A percentile compares a stretch with the other conserved stretches of the same genome.
Conservation (phyloP, 2,329 filamentous ascomycete species). For the Emergomyces orientalis region DNA sequence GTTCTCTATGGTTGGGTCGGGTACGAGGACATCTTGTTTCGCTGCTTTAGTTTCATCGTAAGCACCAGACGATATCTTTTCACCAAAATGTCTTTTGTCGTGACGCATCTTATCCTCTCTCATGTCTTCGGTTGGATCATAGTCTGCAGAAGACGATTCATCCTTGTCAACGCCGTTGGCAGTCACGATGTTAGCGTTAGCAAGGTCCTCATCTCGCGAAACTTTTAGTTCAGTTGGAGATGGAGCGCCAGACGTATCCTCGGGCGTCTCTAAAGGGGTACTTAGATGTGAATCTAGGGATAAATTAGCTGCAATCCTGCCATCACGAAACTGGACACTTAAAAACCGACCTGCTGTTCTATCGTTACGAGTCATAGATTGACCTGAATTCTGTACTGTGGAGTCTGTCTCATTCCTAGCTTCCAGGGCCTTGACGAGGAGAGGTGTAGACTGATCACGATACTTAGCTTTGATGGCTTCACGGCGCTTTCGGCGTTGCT, state of each 20-base stretch:
- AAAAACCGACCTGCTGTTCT: conserved; percentile 34
- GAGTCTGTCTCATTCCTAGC: conserved; percentile 49
- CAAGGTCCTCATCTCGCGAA: conserved; percentile 57
- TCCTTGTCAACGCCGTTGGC: conserved; percentile 48
- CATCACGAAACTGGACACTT: background rate
- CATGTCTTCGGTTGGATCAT: conserved; percentile 84
- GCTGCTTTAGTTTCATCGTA: conserved; percentile 52
- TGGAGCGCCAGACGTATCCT: conserved; percentile 39
- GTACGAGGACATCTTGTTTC: conserved; percentile 44
- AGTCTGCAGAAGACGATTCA: conserved; percentile 84
- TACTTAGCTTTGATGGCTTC: conserved; percentile 81
- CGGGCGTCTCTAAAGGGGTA: conserved; percentile 41
- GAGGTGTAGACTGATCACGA: conserved; percentile 51
- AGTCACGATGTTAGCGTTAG: conserved; percentile 42
- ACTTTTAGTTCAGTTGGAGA: conserved; percentile 55
- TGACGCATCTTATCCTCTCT: conserved; percentile 68
- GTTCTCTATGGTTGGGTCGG: conserved; percentile 31
- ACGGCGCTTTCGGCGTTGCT: conserved; percentile 72
- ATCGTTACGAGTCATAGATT: conserved; percentile 34
- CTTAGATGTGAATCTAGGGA: conserved; percentile 27
- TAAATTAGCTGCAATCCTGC: conserved; percentile 17
- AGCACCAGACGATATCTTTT: conserved; percentile 44
- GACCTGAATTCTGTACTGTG: conserved; percentile 41
- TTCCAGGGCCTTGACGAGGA: conserved; percentile 66
- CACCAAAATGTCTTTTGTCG: conserved; percentile 53